Percentiles rank a stretch among this genome's conserved stretches.
Evolutionary conservation across 2,329 filamentous ascomycete genomes (phyloP).

Genomic region (Alternaria conjuncta): DNA sequence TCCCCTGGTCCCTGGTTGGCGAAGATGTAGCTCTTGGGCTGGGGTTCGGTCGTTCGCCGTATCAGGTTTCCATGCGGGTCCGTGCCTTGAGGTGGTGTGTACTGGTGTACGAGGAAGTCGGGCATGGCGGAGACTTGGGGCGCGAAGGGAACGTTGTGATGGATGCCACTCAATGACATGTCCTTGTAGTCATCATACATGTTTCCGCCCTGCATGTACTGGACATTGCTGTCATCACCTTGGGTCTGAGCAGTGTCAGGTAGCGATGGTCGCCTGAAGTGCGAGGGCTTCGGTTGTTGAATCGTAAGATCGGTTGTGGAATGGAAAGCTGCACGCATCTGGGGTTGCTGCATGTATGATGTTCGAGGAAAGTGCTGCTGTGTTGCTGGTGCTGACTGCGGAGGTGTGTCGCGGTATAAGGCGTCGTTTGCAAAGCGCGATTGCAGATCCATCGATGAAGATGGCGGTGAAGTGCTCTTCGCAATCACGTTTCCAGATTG

Average conservation of each 20-base stretch:
- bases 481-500: slow-evolving; percentile 38
- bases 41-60: slow-evolving; percentile 39
- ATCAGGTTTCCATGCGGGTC: slow-evolving; percentile 38
- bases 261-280: slow-evolving; percentile 46
- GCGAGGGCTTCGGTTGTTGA: slow-evolving; percentile 45
- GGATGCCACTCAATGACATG: slow-evolving; percentile 37
- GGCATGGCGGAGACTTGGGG: slow-evolving; percentile 41
- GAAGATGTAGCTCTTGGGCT: slow-evolving; percentile 56
- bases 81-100: slow-evolving; percentile 53
- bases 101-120: slow-evolving; percentile 56
- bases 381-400: slow-evolving; percentile 58
- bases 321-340: slow-evolving; percentile 41
- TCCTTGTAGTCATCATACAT: slow-evolving; percentile 39
- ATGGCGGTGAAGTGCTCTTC: slow-evolving; percentile 54
- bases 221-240: slow-evolving; percentile 29
- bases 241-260: slow-evolving; percentile 38
- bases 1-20: slow-evolving; percentile 55
- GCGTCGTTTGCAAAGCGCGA: slow-evolving; percentile 38
- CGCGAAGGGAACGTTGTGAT: slow-evolving; percentile 43
- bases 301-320: slow-evolving; percentile 44
- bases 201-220: slow-evolving; percentile 32
- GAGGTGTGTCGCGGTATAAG: slow-evolving; percentile 55
- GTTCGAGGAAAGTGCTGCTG: slow-evolving; percentile 54
- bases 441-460: slow-evolving; percentile 50
- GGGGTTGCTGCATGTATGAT: slow-evolving; percentile 46